Percentiles rank a stretch among this genome's conserved stretches.
These are phyloP conservation scores for Saitozyma podzolica DNA, from an alignment of 768 basidiomycete genomes.

Conservation along the genomic window DNA sequence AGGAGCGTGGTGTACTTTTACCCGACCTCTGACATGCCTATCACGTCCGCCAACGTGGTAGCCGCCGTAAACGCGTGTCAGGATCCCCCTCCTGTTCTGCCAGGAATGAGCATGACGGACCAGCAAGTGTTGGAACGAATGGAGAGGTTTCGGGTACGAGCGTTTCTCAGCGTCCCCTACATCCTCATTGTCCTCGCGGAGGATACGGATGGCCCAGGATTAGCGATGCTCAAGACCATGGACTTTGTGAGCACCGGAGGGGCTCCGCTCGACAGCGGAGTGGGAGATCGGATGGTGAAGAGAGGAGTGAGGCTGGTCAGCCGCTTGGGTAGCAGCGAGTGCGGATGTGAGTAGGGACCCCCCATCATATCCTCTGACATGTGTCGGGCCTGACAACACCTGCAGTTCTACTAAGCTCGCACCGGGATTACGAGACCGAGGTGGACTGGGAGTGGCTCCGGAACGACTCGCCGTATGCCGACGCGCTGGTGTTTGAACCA, in stretches of 20 bases:
- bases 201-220: conserved; percentile 53
- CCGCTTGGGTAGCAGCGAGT: conserved; percentile 58
- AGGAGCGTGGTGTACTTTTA: conserved; percentile 56
- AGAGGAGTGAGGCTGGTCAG: conserved; percentile 59
- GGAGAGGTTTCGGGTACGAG: conserved; percentile 21
- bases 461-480: conserved; percentile 40
- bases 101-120: conserved; percentile 1
- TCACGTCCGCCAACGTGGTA: conserved; percentile 58
- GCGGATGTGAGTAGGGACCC: conserved; percentile 29
- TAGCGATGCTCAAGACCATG: conserved; percentile 54
- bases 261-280: conserved; percentile 58
- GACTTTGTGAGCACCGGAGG: conserved; percentile 60
- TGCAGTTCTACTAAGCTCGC: conserved; percentile 54
- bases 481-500: conserved; percentile 37
- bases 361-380: conserved; percentile 7
- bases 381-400: not conserved
- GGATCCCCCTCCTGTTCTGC: not conserved
- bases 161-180: conserved; percentile 52
- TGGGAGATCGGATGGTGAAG: conserved; percentile 58
- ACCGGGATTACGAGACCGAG: conserved; percentile 58
- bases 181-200: conserved; percentile 58
- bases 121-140: conserved; percentile 13
- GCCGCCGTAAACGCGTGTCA: conserved; percentile 51
- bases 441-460: conserved; percentile 62
- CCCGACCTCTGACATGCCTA: conserved; percentile 56